Conservation (phyloP, 148 eudicot species). For the Fallopia convolvulus region DNA sequence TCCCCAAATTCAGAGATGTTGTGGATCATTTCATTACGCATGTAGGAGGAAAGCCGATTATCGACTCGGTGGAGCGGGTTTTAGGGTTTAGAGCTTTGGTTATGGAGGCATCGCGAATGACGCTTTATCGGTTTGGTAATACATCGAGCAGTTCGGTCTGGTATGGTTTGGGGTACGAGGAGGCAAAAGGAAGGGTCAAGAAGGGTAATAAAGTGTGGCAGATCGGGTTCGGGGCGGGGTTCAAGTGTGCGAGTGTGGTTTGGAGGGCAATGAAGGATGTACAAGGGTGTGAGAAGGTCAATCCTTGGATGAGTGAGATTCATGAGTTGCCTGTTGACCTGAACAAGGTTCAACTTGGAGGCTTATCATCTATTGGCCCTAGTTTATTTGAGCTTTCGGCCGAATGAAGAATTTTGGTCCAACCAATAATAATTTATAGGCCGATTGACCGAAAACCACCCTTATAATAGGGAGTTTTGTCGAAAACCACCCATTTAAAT, state of each 20-base stretch:
- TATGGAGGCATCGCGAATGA: constrained; percentile 3
- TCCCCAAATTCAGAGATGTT: constrained; percentile 3
- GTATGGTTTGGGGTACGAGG: background rate
- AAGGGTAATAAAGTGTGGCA: constrained; percentile 8
- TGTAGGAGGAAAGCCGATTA: background rate
- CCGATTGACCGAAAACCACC: too few species aligned
- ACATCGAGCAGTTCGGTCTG: background rate
- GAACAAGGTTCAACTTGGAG: background rate
- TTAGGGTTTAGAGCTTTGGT: background rate
- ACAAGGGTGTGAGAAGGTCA: background rate
- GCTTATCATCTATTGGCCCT: background rate
- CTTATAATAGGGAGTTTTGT: too few species aligned
- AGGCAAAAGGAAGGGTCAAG: constrained; percentile 7
- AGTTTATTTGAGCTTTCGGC: background rate
- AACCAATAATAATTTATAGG: too few species aligned
- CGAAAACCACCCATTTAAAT: too few species aligned
- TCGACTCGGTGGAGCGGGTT: background rate
- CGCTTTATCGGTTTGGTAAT: background rate
- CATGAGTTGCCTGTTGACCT: background rate
- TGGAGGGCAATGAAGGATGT: background rate
- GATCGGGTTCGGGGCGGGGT: constrained; percentile 5
- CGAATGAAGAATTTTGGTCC: background rate
- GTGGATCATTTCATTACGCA: constrained; percentile 8
- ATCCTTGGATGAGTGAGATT: constrained; percentile 8
- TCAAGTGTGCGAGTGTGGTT: constrained; percentile 7